Evolutionary conservation across 1,284 basidiomycete species (phyloP).

Genomic region (Vanrija pseudolonga): DNA sequence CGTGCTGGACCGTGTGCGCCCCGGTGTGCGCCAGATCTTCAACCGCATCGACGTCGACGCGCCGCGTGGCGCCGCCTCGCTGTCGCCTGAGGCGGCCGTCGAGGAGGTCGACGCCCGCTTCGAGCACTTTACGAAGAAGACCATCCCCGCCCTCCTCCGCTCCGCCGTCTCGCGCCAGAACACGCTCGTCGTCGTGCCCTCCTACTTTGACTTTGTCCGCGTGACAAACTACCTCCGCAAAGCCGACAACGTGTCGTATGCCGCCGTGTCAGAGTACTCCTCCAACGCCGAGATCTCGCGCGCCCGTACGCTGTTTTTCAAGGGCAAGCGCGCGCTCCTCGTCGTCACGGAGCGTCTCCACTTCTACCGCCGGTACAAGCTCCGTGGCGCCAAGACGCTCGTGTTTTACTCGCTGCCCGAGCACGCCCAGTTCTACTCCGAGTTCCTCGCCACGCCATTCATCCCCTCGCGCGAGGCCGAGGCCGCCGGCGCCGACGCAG

Average conservation of each 20-base stretch:
- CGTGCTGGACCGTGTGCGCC: constrained; percentile 62
- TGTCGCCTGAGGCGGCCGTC: constrained; percentile 55
- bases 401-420: constrained; percentile 90
- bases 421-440: constrained; percentile 86
- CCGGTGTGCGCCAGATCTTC: constrained; percentile 71
- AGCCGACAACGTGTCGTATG: constrained; percentile 63
- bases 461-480: constrained; percentile 52
- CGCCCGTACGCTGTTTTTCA: constrained; percentile 88
- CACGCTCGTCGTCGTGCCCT: constrained; percentile 85
- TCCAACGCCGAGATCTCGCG: constrained; percentile 88
- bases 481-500: constrained; percentile 28
- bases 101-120: constrained; percentile 86
- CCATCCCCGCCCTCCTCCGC: constrained; percentile 74
- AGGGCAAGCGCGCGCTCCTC: constrained; percentile 78
- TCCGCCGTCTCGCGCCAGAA: constrained; percentile 87
- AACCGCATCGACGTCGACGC: constrained; percentile 39
- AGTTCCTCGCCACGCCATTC: constrained; percentile 83
- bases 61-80: constrained; percentile 41
- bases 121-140: constrained; percentile 79
- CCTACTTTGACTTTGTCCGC: constrained; percentile 94
- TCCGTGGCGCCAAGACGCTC: constrained; percentile 85
- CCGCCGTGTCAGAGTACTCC: constrained; percentile 92
- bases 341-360: constrained; percentile 95
- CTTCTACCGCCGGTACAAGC: constrained; percentile 90
- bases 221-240: constrained; percentile 82